phyloP scores from a whole-genome alignment of 495 filamentous ascomycete species.

The Amorphotheca resinae region DNA sequence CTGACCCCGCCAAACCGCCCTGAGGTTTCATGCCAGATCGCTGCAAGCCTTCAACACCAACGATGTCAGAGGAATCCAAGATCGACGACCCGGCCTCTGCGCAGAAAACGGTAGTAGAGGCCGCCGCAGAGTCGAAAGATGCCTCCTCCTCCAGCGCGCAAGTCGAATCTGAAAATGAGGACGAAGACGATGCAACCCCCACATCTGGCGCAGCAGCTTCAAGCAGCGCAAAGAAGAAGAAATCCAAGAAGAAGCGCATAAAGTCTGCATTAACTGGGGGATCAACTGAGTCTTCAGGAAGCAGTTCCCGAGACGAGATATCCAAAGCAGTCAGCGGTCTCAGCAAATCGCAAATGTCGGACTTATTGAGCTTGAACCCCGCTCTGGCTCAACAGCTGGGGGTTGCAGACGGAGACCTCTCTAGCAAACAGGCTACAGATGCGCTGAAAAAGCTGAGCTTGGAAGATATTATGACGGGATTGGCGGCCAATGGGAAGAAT shows the following conservation, averaged over 20 bases:
- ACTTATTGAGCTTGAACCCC: slow-evolving; percentile 49
- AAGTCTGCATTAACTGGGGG: slow-evolving; percentile 22
- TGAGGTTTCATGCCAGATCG: neutral
- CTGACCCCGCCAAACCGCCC: neutral
- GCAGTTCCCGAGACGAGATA: slow-evolving; percentile 22
- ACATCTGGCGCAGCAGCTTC: slow-evolving; percentile 13
- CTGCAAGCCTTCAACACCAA: slow-evolving; percentile 1
- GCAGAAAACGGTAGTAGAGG: slow-evolving; percentile 18
- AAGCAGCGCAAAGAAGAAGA: slow-evolving; percentile 32
- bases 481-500: slow-evolving; percentile 66
- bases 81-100: slow-evolving; percentile 24
- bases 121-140: slow-evolving; percentile 14
- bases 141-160: slow-evolving; percentile 16
- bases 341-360: slow-evolving; percentile 33
- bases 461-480: slow-evolving; percentile 69
- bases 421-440: slow-evolving; percentile 33
- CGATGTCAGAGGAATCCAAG: slow-evolving; percentile 37
- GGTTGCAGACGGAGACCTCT: slow-evolving; percentile 23
- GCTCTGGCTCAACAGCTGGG: slow-evolving; percentile 43
- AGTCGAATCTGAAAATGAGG: slow-evolving; percentile 29
- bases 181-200: slow-evolving; percentile 23
- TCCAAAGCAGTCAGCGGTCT: slow-evolving; percentile 34
- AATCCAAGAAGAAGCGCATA: slow-evolving; percentile 40
- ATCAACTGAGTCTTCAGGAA: slow-evolving; percentile 10
- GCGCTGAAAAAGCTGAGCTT: slow-evolving; percentile 60